Conservation (phyloP, 2,329 filamentous ascomycete species). For the Beauveria varroae region DNA sequence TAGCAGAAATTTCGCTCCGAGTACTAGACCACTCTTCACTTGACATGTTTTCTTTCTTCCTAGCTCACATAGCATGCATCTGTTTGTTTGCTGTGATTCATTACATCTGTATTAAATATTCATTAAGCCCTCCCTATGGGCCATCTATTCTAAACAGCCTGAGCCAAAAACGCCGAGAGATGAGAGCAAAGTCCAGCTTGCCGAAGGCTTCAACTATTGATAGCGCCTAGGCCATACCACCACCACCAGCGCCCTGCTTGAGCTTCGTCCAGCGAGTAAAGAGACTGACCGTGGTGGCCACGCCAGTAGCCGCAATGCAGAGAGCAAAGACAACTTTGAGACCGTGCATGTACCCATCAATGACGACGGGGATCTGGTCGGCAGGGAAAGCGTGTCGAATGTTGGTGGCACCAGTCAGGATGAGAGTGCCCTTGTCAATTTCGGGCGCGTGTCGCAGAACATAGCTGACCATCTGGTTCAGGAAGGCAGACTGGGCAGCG, state of each 20-base stretch:
- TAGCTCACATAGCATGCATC: too few relatives aligned
- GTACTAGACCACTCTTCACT: too few relatives aligned
- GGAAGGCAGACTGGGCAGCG: slow-evolving; percentile 38
- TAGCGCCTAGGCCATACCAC: slow-evolving; percentile 22
- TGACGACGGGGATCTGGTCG: slow-evolving; percentile 43
- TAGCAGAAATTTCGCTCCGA: too few relatives aligned
- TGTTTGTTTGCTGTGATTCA: too few relatives aligned
- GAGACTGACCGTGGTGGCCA: slow-evolving; percentile 29
- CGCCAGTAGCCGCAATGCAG: slow-evolving; percentile 39
- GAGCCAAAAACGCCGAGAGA: too few relatives aligned
- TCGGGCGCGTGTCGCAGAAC: slow-evolving; percentile 27
- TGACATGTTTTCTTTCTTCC: too few relatives aligned
- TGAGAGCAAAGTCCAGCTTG: too few relatives aligned
- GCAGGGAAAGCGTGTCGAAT: slow-evolving; percentile 43
- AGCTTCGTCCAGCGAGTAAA: slow-evolving; percentile 32
- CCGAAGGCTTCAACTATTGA: too few relatives aligned
- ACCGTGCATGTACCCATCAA: slow-evolving; percentile 54
- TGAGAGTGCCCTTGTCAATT: slow-evolving; percentile 28
- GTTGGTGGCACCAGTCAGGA: slow-evolving; percentile 44
- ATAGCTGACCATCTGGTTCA: slow-evolving; percentile 34
- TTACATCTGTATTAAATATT: too few relatives aligned
- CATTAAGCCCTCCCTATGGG: too few relatives aligned
- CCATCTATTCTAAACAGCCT: too few relatives aligned
- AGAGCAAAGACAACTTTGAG: slow-evolving; percentile 57
- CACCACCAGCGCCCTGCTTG: slow-evolving; percentile 21